These are phyloP conservation scores for Immersiella caudata DNA, from an alignment of 495 filamentous ascomycete species.

Conservation along the genomic window DNA sequence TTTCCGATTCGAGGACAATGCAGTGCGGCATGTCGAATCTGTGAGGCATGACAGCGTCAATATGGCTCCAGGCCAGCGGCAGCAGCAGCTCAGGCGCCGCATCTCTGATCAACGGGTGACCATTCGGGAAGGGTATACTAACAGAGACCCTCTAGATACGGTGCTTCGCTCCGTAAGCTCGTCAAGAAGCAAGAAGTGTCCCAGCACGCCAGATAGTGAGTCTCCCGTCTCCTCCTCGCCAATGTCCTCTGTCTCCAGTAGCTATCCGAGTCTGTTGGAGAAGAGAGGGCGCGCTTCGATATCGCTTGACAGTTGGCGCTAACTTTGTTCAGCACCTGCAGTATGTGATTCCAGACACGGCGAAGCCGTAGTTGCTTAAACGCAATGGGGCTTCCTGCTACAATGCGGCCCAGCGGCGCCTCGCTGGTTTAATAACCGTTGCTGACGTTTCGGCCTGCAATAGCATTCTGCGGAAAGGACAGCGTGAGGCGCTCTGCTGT, in stretches of 20 bases:
- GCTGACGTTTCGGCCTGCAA: background rate
- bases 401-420: background rate
- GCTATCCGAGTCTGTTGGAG: background rate
- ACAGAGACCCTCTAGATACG: conserved; percentile 63
- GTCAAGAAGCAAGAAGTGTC: conserved; percentile 99
- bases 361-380: background rate
- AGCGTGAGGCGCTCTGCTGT: conserved; percentile 89
- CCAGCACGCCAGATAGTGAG: conserved; percentile 83
- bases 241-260: background rate
- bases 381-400: too few species aligned
- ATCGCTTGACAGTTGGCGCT: background rate
- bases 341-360: conserved; percentile 63
- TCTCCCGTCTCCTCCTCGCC: background rate
- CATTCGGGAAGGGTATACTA: background rate
- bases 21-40: background rate
- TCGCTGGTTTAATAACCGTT: background rate
- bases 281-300: background rate
- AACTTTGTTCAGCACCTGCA: conserved; percentile 60
- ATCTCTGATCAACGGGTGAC: background rate
- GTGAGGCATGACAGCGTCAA: background rate
- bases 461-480: conserved; percentile 91
- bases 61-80: background rate
- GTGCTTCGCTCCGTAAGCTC: conserved; percentile 99
- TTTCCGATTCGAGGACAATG: background rate
- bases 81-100: background rate